A percentile compares a stretch with the other conserved stretches of the same genome.
Evolutionary conservation across 2,329 filamentous ascomycete genomes (phyloP).

Genomic region (Huntiella decipiens): DNA sequence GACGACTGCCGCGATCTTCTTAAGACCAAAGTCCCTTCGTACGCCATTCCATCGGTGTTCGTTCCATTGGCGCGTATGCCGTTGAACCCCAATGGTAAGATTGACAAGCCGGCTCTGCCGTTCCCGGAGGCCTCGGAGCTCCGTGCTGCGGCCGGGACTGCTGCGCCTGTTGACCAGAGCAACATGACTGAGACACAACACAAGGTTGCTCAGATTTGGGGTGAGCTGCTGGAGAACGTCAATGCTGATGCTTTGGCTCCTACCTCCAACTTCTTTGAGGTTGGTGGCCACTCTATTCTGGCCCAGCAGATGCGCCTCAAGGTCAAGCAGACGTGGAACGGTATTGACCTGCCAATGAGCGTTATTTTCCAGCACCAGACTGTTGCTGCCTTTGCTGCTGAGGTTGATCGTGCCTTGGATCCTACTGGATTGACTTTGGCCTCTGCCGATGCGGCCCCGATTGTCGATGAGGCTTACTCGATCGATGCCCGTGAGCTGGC

Average conservation of each 20-base stretch:
- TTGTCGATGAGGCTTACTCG: constrained; percentile 26
- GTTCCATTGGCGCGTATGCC: constrained; percentile 17
- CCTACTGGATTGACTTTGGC: constrained; percentile 17
- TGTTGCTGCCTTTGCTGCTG: constrained; percentile 16
- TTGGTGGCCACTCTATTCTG: constrained; percentile 28
- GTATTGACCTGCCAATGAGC: constrained; percentile 18
- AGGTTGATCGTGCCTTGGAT: constrained; percentile 16
- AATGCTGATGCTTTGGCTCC: constrained; percentile 13
- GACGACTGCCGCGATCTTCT: constrained; percentile 22
- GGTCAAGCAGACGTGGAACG: constrained; percentile 16
- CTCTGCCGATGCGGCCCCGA: constrained; percentile 11
- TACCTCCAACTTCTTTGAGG: constrained; percentile 22
- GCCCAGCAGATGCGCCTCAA: constrained; percentile 31
- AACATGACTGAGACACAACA: constrained; percentile 17
- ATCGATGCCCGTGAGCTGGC: constrained; percentile 32
- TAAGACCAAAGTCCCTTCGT: constrained; percentile 19
- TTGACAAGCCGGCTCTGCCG: constrained; percentile 58
- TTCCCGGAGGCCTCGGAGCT: constrained; percentile 33
- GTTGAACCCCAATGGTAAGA: constrained; percentile 52
- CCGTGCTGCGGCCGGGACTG: constrained; percentile 9
- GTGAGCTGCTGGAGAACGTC: constrained; percentile 12
- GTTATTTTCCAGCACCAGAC: constrained; percentile 17
- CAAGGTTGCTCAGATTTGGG: constrained; percentile 12
- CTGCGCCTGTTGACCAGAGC: constrained; percentile 29
- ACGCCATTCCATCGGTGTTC: constrained; percentile 20